phyloP scores from a whole-genome alignment of 2,329 filamentous ascomycete species.

The Phaeoacremonium minimum region DNA sequence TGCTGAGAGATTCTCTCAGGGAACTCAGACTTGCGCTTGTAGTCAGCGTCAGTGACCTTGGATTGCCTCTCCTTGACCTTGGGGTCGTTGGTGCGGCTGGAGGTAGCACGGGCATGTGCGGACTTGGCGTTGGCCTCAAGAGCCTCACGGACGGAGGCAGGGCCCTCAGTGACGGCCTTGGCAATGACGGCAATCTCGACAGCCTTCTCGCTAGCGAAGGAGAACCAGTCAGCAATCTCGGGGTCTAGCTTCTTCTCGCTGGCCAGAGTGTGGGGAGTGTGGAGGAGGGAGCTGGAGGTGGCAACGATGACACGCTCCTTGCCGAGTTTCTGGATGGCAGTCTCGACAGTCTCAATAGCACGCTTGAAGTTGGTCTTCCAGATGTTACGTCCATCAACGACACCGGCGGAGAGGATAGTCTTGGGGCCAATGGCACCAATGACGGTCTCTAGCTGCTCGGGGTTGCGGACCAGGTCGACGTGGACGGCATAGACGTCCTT shows the following conservation, averaged over 20 bases:
- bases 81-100: slow-evolving; percentile 93
- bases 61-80: slow-evolving; percentile 95
- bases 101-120: slow-evolving; percentile 83
- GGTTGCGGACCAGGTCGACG: slow-evolving; percentile 95
- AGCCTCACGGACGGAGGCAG: slow-evolving; percentile 77
- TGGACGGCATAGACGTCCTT: slow-evolving; percentile 81
- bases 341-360: slow-evolving; percentile 86
- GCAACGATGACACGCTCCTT: slow-evolving; percentile 96
- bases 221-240: slow-evolving; percentile 97
- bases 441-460: slow-evolving; percentile 91
- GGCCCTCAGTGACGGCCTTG: slow-evolving; percentile 93
- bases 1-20: slow-evolving; percentile 79
- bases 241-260: slow-evolving; percentile 97
- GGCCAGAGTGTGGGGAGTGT: slow-evolving; percentile 95
- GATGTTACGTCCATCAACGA: slow-evolving; percentile 98
- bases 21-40: slow-evolving; percentile 93
- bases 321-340: slow-evolving; percentile 88
- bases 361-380: slow-evolving; percentile 99
- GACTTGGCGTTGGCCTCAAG: slow-evolving; percentile 98
- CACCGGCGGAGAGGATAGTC: slow-evolving; percentile 89
- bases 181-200: slow-evolving; percentile 87
- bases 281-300: slow-evolving; percentile 94
- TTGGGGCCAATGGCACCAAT: slow-evolving; percentile 77
- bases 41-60: slow-evolving; percentile 76
- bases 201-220: slow-evolving; percentile 94